Evolutionary conservation across 1,284 basidiomycete species (phyloP), one percentile per base, ranked within the genome.

Genomic region (Cerioporus squamosus): DNA sequence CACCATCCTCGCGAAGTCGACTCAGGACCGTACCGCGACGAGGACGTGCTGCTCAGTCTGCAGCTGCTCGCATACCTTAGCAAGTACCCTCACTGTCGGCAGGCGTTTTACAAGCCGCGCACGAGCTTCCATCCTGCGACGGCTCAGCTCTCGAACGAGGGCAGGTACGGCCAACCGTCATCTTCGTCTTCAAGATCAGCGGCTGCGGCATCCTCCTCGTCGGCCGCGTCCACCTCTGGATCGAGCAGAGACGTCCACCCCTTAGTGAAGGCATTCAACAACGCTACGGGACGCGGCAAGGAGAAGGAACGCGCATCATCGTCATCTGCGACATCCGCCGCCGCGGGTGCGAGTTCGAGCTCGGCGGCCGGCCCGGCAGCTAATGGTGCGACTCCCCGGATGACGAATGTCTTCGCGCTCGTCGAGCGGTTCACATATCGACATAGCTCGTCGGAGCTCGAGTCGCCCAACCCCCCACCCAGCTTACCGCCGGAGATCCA

Each of bases 81-180:
- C 77, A 99, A 99, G 74, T 99, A 99, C 72, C 94, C 97, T 0
- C 97, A 99, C 74, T 96, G 99, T 3, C 83, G 97, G n/a, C 90
- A 95, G 65, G 93, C 95, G 6, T 98, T 99, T 73, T 98, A 98
- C 74, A 92, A 93, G 71, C 87, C 87, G 0, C 83, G 93, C 1
- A 70, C 79, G 20, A 83, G 85, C 17, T 92, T 92, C 72, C 90
- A 92, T 67, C 90, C 90, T 0, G 90, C 87, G 4, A 83, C 80
- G 38, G 78, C 80, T 5, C 75, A 76, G 55, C 66, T 81, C 18
- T 55, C 63, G n/a, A 59, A 53, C 46, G 59, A 52, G 23, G 55
- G 29, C 20, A 53, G 56, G 48, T 57, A 49, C 6, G 56, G 36
- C 3, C 53, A 46, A 18, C 33, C 46, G 8, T 23, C 52, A n/a